Evolutionary conservation across 2,329 filamentous ascomycete species (phyloP).

Genomic region (Davidsoniella eucalypti): DNA sequence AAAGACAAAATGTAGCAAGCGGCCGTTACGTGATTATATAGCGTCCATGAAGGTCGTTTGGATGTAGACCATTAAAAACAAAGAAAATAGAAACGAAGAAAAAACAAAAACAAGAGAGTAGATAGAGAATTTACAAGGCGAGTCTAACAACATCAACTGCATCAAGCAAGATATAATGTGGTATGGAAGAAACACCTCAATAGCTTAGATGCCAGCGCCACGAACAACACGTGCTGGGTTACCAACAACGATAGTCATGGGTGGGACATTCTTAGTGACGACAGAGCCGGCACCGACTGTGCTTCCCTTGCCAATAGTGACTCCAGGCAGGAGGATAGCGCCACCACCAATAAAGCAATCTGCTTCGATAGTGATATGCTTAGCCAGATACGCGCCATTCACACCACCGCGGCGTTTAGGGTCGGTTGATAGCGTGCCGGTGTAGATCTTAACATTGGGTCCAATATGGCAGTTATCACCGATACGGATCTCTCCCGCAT

Average conservation of each 20-base stretch:
- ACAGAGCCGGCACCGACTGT: conserved; percentile 73
- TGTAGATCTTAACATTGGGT: conserved; percentile 75
- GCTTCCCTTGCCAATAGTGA: conserved; percentile 62
- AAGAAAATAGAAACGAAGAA: not conserved
- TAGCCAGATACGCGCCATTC: conserved; percentile 53
- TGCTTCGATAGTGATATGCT: conserved; percentile 61
- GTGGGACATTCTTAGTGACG: conserved; percentile 62
- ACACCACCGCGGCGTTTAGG: conserved; percentile 57
- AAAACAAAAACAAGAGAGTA: not conserved
- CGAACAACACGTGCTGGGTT: conserved; percentile 47
- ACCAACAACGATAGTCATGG: conserved; percentile 51
- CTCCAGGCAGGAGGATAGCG: conserved; percentile 60
- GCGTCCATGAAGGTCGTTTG: no score
- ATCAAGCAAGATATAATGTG: no score
- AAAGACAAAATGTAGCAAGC: not conserved
- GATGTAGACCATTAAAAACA: not conserved
- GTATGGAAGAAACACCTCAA: not conserved
- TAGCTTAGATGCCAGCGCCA: conserved; percentile 15
- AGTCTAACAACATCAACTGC: not conserved
- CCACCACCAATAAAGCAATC: conserved; percentile 73
- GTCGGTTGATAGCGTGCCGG: conserved; percentile 55
- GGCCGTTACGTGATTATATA: not conserved
- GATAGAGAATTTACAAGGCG: not conserved
- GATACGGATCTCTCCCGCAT: conserved; percentile 70
- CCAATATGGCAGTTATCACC: conserved; percentile 64